phyloP scores from a whole-genome alignment of 345 rosid species.

The Syzygium oleosum region DNA sequence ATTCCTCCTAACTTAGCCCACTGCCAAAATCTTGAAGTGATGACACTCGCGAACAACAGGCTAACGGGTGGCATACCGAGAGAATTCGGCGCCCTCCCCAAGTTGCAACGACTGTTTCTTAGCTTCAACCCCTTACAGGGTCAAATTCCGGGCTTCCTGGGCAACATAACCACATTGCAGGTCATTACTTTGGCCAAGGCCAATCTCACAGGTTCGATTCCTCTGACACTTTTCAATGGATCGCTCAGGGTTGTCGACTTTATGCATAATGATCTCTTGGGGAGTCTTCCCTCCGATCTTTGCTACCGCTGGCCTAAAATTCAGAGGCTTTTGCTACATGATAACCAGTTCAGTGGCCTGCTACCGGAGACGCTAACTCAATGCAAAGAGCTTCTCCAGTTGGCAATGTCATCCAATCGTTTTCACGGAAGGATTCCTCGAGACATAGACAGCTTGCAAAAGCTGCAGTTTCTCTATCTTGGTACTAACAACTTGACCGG shows the following conservation, averaged over 20 bases:
- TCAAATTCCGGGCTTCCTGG: neutral
- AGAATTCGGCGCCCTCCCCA: neutral
- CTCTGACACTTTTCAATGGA: neutral
- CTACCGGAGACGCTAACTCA: neutral
- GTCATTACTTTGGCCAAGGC: accelerated
- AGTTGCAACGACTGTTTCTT: neutral
- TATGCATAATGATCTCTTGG: neutral
- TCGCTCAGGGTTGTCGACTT: neutral
- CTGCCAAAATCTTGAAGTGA: accelerated
- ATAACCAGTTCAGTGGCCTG: neutral
- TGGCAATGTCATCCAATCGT: neutral
- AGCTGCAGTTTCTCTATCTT: neutral
- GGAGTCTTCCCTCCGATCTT: neutral
- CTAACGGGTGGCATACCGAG: neutral
- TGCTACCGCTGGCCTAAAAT: neutral
- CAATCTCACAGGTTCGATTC: neutral
- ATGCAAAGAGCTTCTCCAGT: neutral
- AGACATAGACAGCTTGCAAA: neutral
- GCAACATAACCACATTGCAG: neutral
- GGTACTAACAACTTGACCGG: neutral
- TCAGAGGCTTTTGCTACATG: accelerated
- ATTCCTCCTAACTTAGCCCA: neutral
- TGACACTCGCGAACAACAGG: accelerated
- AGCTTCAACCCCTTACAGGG: neutral
- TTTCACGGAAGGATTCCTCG: neutral